Evolutionary conservation across 768 basidiomycete genomes (phyloP).

Genomic region (Trametes maxima): DNA sequence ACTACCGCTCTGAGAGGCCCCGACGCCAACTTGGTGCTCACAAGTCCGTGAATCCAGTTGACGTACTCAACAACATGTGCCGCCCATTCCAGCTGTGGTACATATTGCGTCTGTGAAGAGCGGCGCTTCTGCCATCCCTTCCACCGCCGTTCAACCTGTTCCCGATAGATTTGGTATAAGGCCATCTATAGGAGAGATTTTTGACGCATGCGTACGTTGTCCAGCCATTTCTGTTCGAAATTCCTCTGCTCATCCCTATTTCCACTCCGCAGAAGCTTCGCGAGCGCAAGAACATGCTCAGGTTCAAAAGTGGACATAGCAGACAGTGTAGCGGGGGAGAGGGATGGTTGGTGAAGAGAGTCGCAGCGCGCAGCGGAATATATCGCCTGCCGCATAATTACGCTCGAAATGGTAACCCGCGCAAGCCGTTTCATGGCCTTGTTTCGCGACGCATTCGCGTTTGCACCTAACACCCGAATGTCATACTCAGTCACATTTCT

Average conservation of each 20-base stretch:
- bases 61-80: constrained; percentile 29
- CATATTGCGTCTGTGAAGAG: not conserved
- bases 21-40: not conserved
- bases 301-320: constrained; percentile 22
- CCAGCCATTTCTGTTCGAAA: not conserved
- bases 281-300: constrained; percentile 2
- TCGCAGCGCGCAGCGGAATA: not conserved
- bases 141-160: constrained; percentile 6
- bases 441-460: too few species aligned
- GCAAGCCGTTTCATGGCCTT: too few species aligned
- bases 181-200: too few species aligned
- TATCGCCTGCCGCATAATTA: not conserved
- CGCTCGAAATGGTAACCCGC: not conserved
- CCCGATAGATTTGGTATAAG: too few species aligned
- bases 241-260: not conserved
- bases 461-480: too few species aligned
- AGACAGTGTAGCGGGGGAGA: not conserved
- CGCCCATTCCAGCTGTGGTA: constrained; percentile 28
- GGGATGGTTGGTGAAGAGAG: not conserved
- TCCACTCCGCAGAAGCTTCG: not conserved
- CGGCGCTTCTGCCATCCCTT: not conserved
- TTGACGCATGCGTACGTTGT: not conserved
- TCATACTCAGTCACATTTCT: too few species aligned
- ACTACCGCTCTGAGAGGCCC: constrained; percentile 7
- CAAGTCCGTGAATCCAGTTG: constrained; percentile 14